These are phyloP conservation scores for Aphanomyces cochlioides DNA, from an alignment of 352 stramenopile genomes.

Conservation along the genomic window DNA sequence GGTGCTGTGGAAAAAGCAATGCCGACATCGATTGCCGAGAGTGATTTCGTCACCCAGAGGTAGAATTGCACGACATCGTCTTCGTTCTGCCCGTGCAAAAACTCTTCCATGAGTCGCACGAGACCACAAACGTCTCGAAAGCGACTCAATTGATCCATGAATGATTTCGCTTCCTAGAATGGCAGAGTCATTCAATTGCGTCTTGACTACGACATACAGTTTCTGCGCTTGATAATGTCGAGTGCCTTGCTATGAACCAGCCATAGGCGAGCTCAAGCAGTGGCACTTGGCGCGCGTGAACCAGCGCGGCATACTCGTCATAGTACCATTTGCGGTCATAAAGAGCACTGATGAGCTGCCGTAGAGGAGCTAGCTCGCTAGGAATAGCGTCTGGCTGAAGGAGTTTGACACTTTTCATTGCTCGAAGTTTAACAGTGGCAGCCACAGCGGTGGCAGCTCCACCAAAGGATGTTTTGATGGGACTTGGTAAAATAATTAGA, in stretches of 20 bases:
- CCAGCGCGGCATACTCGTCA: constrained; percentile 20
- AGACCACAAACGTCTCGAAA: constrained; percentile 10
- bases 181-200: background rate
- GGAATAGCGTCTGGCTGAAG: background rate
- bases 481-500: background rate
- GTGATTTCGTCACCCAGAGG: constrained; percentile 9
- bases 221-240: background rate
- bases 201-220: background rate
- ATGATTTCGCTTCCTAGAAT: constrained; percentile 21
- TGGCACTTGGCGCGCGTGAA: background rate
- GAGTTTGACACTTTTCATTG: background rate
- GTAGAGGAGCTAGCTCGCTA: background rate
- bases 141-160: constrained; percentile 15
- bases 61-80: constrained; percentile 27
- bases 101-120: constrained; percentile 24
- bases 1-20: background rate
- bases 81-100: constrained; percentile 16
- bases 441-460: background rate
- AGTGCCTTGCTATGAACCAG: constrained; percentile 9
- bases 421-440: constrained; percentile 15
- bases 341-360: background rate
- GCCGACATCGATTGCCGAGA: constrained; percentile 1
- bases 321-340: constrained; percentile 20
- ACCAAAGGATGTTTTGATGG: background rate
- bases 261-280: constrained; percentile 13